Conservation (phyloP, 768 basidiomycete species). For the Plicaturopsis crispa region DNA sequence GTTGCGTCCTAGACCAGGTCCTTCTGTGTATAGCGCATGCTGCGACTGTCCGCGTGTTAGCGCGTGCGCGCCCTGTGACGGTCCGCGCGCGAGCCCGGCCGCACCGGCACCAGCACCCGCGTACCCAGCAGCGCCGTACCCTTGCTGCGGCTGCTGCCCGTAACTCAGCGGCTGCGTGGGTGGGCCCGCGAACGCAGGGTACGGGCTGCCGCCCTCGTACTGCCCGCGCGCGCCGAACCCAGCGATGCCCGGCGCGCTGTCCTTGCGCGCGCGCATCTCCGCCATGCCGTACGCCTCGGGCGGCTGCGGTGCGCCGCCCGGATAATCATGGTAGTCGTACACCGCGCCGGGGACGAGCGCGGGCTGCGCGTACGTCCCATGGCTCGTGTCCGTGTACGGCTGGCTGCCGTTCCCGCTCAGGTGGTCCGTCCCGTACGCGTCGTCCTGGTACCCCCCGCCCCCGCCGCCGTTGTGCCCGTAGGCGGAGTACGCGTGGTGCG, state of each 20-base stretch:
- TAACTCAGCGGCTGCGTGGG: no score
- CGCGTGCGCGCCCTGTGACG: constrained; percentile 10
- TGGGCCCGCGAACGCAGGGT: constrained; percentile 31
- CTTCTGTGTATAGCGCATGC: no score
- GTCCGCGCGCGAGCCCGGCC: no score
- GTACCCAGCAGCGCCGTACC: no score
- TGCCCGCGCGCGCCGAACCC: constrained; percentile 25
- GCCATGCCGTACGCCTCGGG: constrained; percentile 45
- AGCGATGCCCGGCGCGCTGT: constrained; percentile 32
- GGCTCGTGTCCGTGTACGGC: constrained; percentile 43
- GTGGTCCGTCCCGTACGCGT: constrained; percentile 8
- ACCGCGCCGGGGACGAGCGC: constrained; percentile 26
- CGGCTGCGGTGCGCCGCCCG: constrained; percentile 11
- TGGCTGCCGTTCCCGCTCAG: no score
- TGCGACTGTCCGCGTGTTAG: constrained; percentile 11
- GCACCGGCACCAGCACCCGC: no score
- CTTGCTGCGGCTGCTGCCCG: no score
- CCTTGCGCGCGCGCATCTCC: constrained; percentile 30
- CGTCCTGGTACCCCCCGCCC: constrained; percentile 10
- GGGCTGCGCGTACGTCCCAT: constrained; percentile 50
- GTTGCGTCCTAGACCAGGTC: constrained; percentile 22
- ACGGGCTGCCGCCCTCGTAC: constrained; percentile 24
- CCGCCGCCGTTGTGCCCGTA: constrained; percentile 17
- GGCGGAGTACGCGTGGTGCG: constrained; percentile 16
- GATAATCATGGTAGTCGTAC: background rate